A percentile compares a stretch with the other conserved stretches of the same genome.
phyloP scores from a whole-genome alignment of 2,329 filamentous ascomycete species.

The Aspergillus tubingensis region DNA sequence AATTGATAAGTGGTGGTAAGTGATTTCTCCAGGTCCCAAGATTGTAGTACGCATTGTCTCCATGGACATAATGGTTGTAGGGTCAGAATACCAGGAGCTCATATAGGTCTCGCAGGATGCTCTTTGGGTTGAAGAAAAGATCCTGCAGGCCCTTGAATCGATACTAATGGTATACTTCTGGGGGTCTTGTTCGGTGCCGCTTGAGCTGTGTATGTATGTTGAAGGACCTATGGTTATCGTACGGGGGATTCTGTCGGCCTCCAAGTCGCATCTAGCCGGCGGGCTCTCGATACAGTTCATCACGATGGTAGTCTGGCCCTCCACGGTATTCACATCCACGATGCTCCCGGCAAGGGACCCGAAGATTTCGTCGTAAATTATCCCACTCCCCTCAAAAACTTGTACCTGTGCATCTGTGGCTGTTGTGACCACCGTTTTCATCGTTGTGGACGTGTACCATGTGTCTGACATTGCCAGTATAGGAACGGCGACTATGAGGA shows the following conservation, averaged over 20 bases:
- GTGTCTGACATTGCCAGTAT: neutral
- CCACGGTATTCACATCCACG: neutral
- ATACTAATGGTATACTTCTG: neutral
- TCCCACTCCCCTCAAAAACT: no score
- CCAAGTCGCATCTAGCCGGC: no score
- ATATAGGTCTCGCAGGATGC: neutral
- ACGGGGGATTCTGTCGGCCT: neutral
- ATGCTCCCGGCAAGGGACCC: neutral
- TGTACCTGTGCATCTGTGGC: no score
- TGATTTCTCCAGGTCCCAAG: neutral
- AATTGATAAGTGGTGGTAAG: neutral
- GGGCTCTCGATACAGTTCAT: neutral
- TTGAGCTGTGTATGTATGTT: neutral
- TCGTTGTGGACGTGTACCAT: neutral
- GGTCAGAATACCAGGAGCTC: neutral
- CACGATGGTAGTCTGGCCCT: neutral
- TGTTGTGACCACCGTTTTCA: neutral
- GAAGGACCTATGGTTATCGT: neutral
- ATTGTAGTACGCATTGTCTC: no score
- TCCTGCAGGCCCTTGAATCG: neutral
- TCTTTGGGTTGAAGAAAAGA: neutral
- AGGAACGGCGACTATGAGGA: neutral
- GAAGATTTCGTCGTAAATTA: no score
- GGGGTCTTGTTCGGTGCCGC: neutral
- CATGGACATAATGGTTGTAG: no score